Base-by-base conservation (phyloP, 2,329 filamentous ascomycete genomes). In the Fusarium sp. region DNA sequence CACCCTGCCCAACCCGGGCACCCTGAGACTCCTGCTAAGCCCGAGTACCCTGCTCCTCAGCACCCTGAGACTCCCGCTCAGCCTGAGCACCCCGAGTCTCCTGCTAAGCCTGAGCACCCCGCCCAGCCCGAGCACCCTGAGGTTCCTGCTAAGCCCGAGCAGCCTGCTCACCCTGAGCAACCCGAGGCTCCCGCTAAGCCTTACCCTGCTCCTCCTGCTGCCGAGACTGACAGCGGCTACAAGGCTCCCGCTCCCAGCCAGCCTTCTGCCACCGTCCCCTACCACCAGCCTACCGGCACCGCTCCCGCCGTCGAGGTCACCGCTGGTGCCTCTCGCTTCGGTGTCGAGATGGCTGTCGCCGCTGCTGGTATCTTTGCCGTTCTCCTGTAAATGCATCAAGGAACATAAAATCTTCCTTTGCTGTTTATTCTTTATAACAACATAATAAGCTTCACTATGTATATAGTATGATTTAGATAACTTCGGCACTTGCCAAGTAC, bases 341-440 rank as follows among this genome's bases (percentile, higher is more conserved):
- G 75, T 65, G 58, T 78, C 47, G 72, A 75, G 65, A 61, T 76
- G 54, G 73, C 74, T 48, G 77, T 75, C 52, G 77, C 73, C 46
- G 77, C 77, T 22, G 78, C 73, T 32, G 79, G 76, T 74, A 61
- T 80, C 48, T 75, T 75, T 48, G 78, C 74, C 40, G 55, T 80
- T 68, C 72, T 80, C 54, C 70, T 81, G 67, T 80, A 80, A 78
- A 74, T 65, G 66, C 51, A 52, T 65, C 47, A 61, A 43, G 70
- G 64, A 64, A 63, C 58, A 56, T 58, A 41, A 66, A 61, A 55
- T 24, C 60, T 72, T 69, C 63, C 44, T 74, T 68, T 56, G 63
- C 62, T 70, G 56, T 69, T 67, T 61, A 69, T 72, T 64, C 65
- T 70, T 70, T 62, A 62, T 57, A 62, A 71, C 58, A 62, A 71